Percentiles rank a stretch among this genome's conserved stretches.
These are phyloP conservation scores for Stromatinia cepivora DNA, from an alignment of 2,329 filamentous ascomycete species.

Conservation along the genomic window DNA sequence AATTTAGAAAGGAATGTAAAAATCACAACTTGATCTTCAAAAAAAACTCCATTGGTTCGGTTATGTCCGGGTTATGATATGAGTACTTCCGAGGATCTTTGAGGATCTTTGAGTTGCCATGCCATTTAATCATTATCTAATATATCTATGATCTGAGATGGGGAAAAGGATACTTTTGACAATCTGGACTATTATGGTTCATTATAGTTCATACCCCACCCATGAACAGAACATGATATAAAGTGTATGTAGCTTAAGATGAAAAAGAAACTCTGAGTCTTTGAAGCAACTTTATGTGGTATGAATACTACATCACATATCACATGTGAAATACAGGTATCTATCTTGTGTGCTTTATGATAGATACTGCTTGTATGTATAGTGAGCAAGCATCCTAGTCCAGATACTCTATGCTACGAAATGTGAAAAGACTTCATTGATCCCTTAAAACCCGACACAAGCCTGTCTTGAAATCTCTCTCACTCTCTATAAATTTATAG, in stretches of 20 bases:
- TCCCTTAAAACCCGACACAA: background rate
- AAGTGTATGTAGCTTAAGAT: background rate
- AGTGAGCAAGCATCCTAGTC: background rate
- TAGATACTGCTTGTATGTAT: background rate
- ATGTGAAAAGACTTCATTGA: too few relatives aligned
- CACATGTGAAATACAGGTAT: background rate
- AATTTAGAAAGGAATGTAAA: slow-evolving; percentile 15
- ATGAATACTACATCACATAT: background rate
- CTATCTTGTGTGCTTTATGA: background rate
- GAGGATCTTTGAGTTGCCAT: background rate
- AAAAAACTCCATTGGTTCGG: background rate
- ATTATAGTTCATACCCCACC: background rate
- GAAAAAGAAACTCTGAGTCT: background rate
- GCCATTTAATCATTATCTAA: background rate
- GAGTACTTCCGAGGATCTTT: background rate
- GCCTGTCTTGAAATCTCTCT: background rate
- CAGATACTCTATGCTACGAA: background rate
- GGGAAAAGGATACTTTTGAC: background rate
- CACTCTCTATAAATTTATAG: background rate
- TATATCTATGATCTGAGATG: background rate
- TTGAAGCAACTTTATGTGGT: background rate
- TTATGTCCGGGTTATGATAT: background rate
- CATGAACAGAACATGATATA: background rate
- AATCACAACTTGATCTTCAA: background rate
- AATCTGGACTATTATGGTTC: background rate